A percentile compares a stretch with the other conserved stretches of the same genome.
Evolutionary conservation across 495 filamentous ascomycete species (phyloP).

Genomic region (Tuber brumale): DNA sequence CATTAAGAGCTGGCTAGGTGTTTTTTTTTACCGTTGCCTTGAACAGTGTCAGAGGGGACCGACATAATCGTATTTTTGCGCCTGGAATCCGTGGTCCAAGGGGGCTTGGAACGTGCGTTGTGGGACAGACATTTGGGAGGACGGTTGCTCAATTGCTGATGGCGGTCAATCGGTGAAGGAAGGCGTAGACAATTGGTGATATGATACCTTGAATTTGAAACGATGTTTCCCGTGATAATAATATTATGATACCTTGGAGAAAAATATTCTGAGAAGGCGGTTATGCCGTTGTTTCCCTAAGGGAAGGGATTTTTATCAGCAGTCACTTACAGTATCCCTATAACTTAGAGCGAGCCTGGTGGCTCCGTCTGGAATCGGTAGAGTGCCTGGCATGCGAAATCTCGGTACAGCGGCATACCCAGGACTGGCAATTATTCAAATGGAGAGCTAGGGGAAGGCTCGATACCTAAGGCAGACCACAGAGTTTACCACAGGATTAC

Average conservation of each 20-base stretch:
- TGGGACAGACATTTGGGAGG: background rate
- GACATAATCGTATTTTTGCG: conserved; percentile 1
- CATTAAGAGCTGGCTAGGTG: conserved; percentile 39
- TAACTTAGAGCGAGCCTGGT: background rate
- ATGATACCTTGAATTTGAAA: background rate
- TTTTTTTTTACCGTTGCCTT: conserved; percentile 23
- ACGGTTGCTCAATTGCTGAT: background rate
- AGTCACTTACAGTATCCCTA: background rate
- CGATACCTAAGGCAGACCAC: background rate
- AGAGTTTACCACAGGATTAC: background rate
- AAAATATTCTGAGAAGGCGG: background rate
- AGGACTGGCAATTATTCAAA: background rate
- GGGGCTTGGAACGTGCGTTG: background rate
- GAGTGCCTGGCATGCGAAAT: background rate
- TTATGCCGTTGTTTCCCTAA: background rate
- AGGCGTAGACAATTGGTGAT: background rate
- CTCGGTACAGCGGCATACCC: background rate
- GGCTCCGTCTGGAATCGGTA: background rate
- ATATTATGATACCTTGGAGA: background rate
- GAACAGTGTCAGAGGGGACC: conserved; percentile 39
- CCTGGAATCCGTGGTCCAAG: background rate
- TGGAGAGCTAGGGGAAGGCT: background rate
- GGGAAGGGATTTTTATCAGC: background rate
- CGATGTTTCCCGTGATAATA: background rate
- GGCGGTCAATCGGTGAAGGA: background rate